A percentile compares a stretch with the other conserved stretches of the same genome.
Conservation (phyloP, 129 eudicot species). For the Erigeron canadensis region DNA sequence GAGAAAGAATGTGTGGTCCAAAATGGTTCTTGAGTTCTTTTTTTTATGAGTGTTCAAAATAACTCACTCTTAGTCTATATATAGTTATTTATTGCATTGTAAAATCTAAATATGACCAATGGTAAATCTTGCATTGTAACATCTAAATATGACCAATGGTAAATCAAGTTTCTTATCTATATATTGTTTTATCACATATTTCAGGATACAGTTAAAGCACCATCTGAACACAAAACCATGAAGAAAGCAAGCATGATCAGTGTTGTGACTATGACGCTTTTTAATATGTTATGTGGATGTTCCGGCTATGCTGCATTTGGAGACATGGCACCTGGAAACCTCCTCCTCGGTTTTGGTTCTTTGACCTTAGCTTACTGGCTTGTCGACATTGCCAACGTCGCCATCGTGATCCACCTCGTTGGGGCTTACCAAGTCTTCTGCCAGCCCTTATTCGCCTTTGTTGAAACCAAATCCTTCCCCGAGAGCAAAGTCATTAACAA, state of each 20-base stretch:
- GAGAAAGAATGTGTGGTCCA: no score
- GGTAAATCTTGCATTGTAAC: no score
- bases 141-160: no score
- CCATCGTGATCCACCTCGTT: conserved; percentile 76
- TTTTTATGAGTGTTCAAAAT: no score
- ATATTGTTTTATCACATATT: neutral
- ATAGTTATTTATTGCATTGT: no score
- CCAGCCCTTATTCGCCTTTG: no score
- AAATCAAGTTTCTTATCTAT: neutral
- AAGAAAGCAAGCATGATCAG: conserved; percentile 70
- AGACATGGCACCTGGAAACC: conserved; percentile 76
- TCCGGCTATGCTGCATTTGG: conserved; percentile 87
- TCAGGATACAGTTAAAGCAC: conserved; percentile 72
- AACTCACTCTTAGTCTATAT: no score
- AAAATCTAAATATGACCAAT: no score
- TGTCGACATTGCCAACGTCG: conserved; percentile 72
- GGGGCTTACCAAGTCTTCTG: conserved; percentile 95
- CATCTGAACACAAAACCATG: conserved; percentile 59
- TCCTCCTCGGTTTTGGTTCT: conserved; percentile 88
- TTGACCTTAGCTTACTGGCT: conserved; percentile 91
- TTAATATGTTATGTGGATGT: conserved; percentile 69
- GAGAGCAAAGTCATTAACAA: conserved; percentile 58
- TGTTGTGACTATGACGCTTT: conserved; percentile 61
- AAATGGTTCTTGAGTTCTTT: no score
- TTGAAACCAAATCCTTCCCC: conserved; percentile 59